Base-by-base conservation (phyloP, 768 basidiomycete species). In the Galerina sulciceps region DNA sequence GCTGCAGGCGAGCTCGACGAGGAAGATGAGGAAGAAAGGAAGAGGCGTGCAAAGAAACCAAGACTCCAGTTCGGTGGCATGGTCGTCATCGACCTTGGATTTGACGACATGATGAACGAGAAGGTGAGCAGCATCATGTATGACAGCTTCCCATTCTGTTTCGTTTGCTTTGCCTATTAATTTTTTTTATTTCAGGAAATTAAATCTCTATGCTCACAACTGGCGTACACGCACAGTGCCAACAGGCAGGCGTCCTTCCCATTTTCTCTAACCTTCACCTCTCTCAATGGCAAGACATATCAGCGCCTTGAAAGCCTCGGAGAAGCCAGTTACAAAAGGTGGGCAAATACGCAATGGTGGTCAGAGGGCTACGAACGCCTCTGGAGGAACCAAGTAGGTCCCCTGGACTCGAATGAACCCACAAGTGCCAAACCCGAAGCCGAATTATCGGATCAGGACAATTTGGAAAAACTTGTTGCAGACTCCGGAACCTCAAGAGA, bases 71-170 rank as follows among this genome's bases (percentile, higher is more conserved):
- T 85, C 63, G 80, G 84, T 6, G 92, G 90, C 18, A 82, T 80
- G 58, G 81, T 94, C 3, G 85, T 93, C 35, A 72, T 99, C 17
- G 97, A 99, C 76, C 80, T 98, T 15, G 93, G 88, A 9, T 98
- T 97, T 71, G 96, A 99, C 70, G 85, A 95, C 43, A 79, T 88
- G 75, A 98, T 99, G 96, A 86, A 79, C 57, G 94, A 96, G 61
- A 93, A 95, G 79, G 95, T 96, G 72, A 64, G 88, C 73, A 53
- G 22, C 35, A 62, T 62, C 43, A 60, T 60, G 63, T 65, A 67
- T 55, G 65, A 52, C 43, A 18, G 18, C 62, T 53, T 51, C 26
- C 44, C 50, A 49, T 60, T 61, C 61, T 60, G 51, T 61, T 50
- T 68, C 46, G 36, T 18, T 41, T 43, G 56, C 51, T 35, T 57